Evolutionary conservation across 805 yeast species (phyloP), one percentile per base, ranked within the genome.

Genomic region (fission yeast (Schizosaccharomyces pombe)): DNA sequence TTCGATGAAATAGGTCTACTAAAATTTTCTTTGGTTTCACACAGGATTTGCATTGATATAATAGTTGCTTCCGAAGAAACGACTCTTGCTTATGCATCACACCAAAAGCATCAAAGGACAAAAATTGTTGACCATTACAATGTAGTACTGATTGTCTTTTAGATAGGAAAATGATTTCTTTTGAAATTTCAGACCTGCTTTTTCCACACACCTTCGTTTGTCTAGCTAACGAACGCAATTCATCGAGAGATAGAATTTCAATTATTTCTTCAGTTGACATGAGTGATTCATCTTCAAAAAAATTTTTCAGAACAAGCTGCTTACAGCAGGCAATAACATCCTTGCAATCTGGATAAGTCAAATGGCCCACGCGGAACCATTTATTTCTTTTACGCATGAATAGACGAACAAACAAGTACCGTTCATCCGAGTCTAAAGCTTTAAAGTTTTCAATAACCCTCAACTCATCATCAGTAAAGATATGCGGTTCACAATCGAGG

Each of bases 331-430:
- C 28, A 4, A 29, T 4, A 8, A 58, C n/a, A 37, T 57, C 54
- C 6, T 32, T 26, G 5, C 59, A 52, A 34, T 59, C 61, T 12
- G n/a, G 24, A 47, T 47, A 39, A 29, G 6, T 49, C 11, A 58
- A 47, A n/a, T 40, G 24, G 12, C 30, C 12, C 11, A 54, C 19
- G 9, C 61, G 54, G 16, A 59, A 47, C 61, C 61, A 59, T 22
- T 52, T 34, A 22, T 53, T 47, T 19, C 56, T 43, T 22, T 55
- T 55, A 6, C 61, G 51, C 47, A 58, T 47, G 47, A 58, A 58
- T 6, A 59, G 54, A 9, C 61, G 33, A 8, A 56, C 60, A 37
- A 56, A 59, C 3, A 59, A 55, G 22, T 55, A 57, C 40, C 55
- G 53, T 19, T 56, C 30, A n/a, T 57, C 57, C 11, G 51, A 57